Evolutionary conservation across 345 rosid species (phyloP).

Genomic region (Euphorbia pulcherrima): DNA sequence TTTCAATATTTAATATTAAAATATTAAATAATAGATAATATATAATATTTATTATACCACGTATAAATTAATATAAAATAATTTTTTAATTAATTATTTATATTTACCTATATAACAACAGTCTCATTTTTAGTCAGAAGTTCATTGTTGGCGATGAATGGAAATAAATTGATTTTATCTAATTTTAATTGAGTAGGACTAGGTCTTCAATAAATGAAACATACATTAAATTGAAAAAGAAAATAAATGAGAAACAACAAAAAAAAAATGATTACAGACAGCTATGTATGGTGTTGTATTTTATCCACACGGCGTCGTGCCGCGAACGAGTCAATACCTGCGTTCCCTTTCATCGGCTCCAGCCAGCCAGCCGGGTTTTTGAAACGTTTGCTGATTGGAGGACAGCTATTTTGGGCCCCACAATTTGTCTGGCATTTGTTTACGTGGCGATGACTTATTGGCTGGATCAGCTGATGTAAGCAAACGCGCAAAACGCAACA

Average conservation of each 20-base stretch:
- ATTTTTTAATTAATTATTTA: no score
- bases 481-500: not conserved
- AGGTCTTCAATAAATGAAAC: no score
- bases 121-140: no score
- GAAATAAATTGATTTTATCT: no score
- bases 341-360: not conserved
- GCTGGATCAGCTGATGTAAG: not conserved
- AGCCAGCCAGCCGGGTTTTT: not conserved
- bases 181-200: no score
- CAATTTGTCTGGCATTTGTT: not conserved
- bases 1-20: no score
- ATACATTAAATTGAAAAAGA: no score
- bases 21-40: no score
- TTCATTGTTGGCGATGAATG: no score
- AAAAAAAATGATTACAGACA: constrained; percentile 9
- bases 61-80: no score
- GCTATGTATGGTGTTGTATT: not conserved
- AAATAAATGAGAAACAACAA: not conserved
- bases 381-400: constrained; percentile 5
- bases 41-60: no score
- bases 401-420: constrained; percentile 10
- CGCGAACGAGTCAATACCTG: not conserved
- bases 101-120: no score
- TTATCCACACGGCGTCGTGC: not conserved
- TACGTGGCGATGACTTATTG: not conserved